phyloP scores from a whole-genome alignment of 139 green algal genomes.

The Chlorella sp. region DNA sequence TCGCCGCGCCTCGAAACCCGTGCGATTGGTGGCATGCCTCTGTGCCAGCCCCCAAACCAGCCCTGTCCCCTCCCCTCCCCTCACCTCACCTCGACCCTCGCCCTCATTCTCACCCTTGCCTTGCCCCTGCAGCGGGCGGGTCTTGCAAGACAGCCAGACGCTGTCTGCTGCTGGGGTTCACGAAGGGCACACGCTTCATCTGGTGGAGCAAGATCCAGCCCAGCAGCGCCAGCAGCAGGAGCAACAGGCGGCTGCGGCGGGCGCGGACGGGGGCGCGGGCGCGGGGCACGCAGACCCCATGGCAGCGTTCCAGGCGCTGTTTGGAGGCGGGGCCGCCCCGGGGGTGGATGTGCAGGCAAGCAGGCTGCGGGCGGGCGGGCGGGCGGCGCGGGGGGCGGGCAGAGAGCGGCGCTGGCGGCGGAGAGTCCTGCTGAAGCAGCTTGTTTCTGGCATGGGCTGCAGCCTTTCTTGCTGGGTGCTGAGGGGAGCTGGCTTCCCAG shows the following conservation, averaged over 20 bases:
- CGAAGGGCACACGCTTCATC: conserved; percentile 66
- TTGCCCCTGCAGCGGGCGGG: conserved; percentile 35
- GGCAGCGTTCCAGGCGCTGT: neutral
- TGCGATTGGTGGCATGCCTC: too few relatives aligned
- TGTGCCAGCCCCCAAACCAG: too few relatives aligned
- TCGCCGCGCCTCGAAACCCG: too few relatives aligned
- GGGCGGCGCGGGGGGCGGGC: too few relatives aligned
- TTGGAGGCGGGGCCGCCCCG: neutral
- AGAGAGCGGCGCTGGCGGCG: neutral
- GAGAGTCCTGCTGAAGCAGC: neutral
- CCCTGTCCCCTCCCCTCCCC: too few relatives aligned
- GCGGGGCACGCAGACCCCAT: neutral
- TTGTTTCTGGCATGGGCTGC: neutral
- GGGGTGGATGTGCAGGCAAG: conserved; percentile 4
- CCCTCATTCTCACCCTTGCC: too few relatives aligned
- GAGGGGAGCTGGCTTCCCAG: too few relatives aligned
- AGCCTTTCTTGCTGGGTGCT: neutral
- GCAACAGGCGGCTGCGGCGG: neutral
- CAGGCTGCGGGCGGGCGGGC: neutral
- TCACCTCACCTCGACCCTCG: too few relatives aligned
- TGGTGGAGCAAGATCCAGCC: conserved; percentile 61
- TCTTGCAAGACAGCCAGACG: conserved; percentile 48
- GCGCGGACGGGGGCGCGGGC: neutral
- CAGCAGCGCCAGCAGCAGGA: neutral
- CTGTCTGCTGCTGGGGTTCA: conserved; percentile 49